phyloP scores from a whole-genome alignment of 1,284 basidiomycete species.

The Trichosporon sp. region DNA sequence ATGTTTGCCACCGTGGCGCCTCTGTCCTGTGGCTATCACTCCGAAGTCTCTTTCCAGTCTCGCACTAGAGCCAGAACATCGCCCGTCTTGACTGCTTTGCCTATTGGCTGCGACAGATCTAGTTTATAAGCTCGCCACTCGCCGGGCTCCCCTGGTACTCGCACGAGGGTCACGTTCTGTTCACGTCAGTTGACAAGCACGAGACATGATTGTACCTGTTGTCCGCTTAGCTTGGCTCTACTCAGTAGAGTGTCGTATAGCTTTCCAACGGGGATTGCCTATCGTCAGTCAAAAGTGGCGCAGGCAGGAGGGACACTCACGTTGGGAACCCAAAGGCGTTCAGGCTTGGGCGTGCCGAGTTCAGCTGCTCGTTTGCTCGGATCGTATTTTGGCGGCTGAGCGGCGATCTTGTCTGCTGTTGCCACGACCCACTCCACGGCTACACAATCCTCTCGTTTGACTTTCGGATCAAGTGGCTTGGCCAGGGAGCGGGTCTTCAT shows the following conservation, averaged over 20 bases:
- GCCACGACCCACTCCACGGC: constrained; percentile 36
- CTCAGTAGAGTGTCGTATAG: constrained; percentile 24
- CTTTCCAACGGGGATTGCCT: constrained; percentile 30
- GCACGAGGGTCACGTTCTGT: constrained; percentile 20
- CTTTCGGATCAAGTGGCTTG: constrained; percentile 22
- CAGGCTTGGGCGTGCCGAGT: constrained; percentile 6
- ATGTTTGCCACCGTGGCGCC: no score
- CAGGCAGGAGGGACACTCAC: constrained; percentile 17
- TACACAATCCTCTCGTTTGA: constrained; percentile 12
- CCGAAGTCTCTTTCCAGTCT: constrained; percentile 6
- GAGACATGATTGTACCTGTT: not conserved
- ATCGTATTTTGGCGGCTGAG: constrained; percentile 12
- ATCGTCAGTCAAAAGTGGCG: not conserved
- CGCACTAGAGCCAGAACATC: constrained; percentile 24
- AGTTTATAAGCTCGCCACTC: constrained; percentile 2
- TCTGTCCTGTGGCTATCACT: not conserved
- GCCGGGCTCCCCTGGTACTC: constrained; percentile 14
- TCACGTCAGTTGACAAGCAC: not conserved
- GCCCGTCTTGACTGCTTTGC: constrained; percentile 19
- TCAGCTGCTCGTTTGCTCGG: constrained; percentile 11
- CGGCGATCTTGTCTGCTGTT: constrained; percentile 8
- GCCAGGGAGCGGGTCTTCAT: constrained; percentile 31
- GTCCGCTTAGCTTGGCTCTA: constrained; percentile 12
- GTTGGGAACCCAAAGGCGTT: constrained; percentile 24
- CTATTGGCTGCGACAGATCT: constrained; percentile 19